Evolutionary conservation across 192 early-diverging fungal genomes (phyloP), one percentile per base, ranked within the genome.

Genomic region (Coemansia pectinata): DNA sequence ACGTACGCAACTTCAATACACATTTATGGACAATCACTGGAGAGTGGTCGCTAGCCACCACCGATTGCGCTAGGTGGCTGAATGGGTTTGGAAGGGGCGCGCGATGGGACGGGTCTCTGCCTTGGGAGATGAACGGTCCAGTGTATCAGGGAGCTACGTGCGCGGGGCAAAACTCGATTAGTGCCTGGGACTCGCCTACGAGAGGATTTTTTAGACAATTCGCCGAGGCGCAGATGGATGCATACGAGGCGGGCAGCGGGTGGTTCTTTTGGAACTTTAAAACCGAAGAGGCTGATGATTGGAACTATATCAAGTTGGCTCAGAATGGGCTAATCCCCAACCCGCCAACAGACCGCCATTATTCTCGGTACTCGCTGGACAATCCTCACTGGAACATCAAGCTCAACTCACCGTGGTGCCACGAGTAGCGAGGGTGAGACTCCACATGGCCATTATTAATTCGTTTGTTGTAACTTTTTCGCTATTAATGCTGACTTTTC

Each of bases 221-320:
- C 71, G 82, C 87, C 66, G 81, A 84, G 42, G 81, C 86, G 0
- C 91, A 92, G 57, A 83, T 91, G 73, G 88, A 90, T 66, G 86
- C 91, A 0, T 92, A 87, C 62, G 89, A 91, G 69, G 68, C 66
- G n/a, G 83, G 87, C 11, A 73, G 84, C 53, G 91, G 90, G 0
- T 92, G 91, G 90, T 88, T 88, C 67, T 92, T 86, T 40, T 92
- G 91, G 91, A 91, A 88, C 66, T 92, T 90, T 67, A 92, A 91
- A 74, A 88, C 91, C 0, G 90, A 92, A 34, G 70, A 80, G 12
- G 88, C 89, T 17, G 88, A 89, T 17, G 85, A 89, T 52, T 92
- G 91, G 91, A 88, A 90, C 53, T 92, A 92, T 58, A 88, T 91
- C 8, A 83, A 88, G 63, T 84, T 89, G n/a, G 88, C 86, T 10